Evolutionary conservation across 169 alveolate species (phyloP), one percentile per base, ranked within the genome.

Genomic region (Plasmodium blacklocki): DNA sequence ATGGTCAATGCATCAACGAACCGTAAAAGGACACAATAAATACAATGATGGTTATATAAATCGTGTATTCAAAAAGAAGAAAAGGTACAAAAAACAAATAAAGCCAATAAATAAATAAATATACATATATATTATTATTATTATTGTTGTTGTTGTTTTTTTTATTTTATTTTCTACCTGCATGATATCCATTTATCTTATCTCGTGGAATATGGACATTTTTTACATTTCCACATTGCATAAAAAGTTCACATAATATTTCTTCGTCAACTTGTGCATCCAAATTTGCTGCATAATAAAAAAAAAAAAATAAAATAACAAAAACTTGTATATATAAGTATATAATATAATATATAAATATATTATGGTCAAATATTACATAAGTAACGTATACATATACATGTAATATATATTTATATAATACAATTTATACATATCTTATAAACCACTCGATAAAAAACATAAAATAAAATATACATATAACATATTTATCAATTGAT

Each of bases 161-260:
- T 1, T 23, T 23, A 23, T 23, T 23, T 23, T 23, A 23, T 23
- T 23, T 23, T 23, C 29, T 23, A 92, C 96, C 96, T 70, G 93
- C 92, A 43, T 94, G 96, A 26, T 85, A 93, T 9, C 95, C 95
- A 60, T 94, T 94, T 32, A 94, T 92, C 72, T 98, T 98, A 80
- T 99, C 99, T 92, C 98, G 94, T 7, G 99, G 99, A 26, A 98
- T 96, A 95, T 98, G 98, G 29, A 99, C 99, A 74, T 97, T 97
- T 54, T 97, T 97, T 29, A 99, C 99, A 43, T 99, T 98, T 0
- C 99, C 99, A 68, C 98, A 97, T 93, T 99, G 99, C 64, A 98
- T 94, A 89, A 98, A 99, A 54, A 99, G 95, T 92, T 99, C 99
- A 98, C 99, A 98, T 19, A 98, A 92, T 4, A 98, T 95, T 76